Conservation (phyloP, 345 rosid species). For the Gossypium rotundifolium region DNA sequence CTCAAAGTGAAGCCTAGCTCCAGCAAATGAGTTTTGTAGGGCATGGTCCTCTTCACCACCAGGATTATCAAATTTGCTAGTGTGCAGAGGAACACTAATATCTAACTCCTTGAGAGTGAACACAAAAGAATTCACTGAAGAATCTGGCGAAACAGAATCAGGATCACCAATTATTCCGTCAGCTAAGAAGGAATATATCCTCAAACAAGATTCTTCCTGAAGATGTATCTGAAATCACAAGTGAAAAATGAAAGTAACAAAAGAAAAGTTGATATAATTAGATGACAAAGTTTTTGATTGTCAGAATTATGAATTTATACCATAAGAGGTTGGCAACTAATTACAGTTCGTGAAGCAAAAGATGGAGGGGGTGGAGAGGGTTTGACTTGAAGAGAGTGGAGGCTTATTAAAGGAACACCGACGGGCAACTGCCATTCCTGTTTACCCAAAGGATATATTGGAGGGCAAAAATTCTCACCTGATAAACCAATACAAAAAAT, state of each 20-base stretch:
- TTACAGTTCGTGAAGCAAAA: conserved; percentile 74
- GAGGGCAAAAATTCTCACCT: conserved; percentile 81
- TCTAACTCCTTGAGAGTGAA: conserved; percentile 71
- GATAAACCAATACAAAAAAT: conserved; percentile 18
- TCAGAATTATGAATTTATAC: conserved; percentile 36
- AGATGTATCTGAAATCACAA: conserved; percentile 65
- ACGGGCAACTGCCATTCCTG: conserved; percentile 57
- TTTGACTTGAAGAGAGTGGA: conserved; percentile 83
- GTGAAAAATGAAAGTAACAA: conserved; percentile 10
- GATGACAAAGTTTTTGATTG: not conserved
- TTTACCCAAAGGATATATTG: conserved; percentile 77
- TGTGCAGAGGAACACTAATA: conserved; percentile 65
- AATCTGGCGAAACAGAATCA: conserved; percentile 67
- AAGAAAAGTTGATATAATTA: not conserved
- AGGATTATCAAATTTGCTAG: conserved; percentile 34
- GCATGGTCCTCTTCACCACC: conserved; percentile 27
- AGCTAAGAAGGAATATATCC: conserved; percentile 89
- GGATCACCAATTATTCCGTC: conserved; percentile 87
- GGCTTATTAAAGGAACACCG: conserved; percentile 71
- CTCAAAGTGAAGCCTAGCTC: conserved; percentile 86
- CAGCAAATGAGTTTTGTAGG: conserved; percentile 50
- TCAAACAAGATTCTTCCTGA: conserved; percentile 95
- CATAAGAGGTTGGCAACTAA: conserved; percentile 87
- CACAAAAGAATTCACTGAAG: conserved; percentile 60
- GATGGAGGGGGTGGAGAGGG: conserved; percentile 85